Percentiles rank a stretch among this genome's conserved stretches.
These are phyloP conservation scores for Cladosporium sp. DNA, from an alignment of 2,329 filamentous ascomycete species.

Conservation along the genomic window DNA sequence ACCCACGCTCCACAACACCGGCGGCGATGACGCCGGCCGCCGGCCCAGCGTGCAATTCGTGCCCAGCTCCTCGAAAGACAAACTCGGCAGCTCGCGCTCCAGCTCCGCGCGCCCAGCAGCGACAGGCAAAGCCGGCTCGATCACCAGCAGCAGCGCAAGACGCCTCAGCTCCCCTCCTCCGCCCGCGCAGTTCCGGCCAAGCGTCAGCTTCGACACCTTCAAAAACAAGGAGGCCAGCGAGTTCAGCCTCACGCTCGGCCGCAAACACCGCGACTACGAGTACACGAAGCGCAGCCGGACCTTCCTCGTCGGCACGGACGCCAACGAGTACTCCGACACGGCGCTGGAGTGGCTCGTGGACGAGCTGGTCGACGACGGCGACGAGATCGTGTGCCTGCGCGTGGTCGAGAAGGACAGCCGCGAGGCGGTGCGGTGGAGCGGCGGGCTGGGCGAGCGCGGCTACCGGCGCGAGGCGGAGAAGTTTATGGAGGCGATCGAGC, in stretches of 20 bases:
- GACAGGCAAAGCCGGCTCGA: conserved; percentile 11
- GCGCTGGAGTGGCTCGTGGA: conserved; percentile 89
- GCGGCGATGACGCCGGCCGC: conserved; percentile 18
- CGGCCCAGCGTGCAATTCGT: conserved; percentile 33
- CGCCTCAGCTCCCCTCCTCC: conserved; percentile 29
- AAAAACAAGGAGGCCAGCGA: conserved; percentile 59
- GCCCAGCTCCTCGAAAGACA: conserved; percentile 20
- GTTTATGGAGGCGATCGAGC: conserved; percentile 68
- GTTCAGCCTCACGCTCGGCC: conserved; percentile 74
- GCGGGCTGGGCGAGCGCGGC: conserved; percentile 41
- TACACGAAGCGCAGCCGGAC: conserved; percentile 74
- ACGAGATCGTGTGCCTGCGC: conserved; percentile 84
- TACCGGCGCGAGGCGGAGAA: conserved; percentile 71
- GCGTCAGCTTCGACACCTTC: conserved; percentile 71
- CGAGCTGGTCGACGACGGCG: conserved; percentile 85
- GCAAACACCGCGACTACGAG: conserved; percentile 80
- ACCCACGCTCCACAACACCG: conserved; percentile 24
- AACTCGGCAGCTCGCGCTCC: conserved; percentile 23
- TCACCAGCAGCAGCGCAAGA: conserved; percentile 10
- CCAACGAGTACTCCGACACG: conserved; percentile 87
- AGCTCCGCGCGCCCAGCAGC: conserved; percentile 23
- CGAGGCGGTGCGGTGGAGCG: conserved; percentile 42
- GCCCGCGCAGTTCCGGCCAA: conserved; percentile 53
- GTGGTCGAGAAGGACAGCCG: conserved; percentile 80
- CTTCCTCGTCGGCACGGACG: conserved; percentile 85